Conservation (phyloP, 106 monocot genomes). For the Dactylorhiza incarnata region DNA sequence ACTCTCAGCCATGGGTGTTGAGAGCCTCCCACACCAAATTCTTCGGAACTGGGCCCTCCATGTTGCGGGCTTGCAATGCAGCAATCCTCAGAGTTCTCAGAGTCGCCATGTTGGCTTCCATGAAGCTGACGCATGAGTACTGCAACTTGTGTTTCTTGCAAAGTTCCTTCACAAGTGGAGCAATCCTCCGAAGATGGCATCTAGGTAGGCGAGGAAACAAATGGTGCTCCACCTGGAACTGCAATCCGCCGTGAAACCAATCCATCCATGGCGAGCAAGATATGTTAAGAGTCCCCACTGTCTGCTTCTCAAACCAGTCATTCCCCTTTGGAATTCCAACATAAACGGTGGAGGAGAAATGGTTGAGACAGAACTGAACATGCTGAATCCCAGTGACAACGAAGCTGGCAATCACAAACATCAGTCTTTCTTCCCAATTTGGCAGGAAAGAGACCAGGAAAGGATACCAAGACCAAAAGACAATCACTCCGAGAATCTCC, state of each 20-base stretch:
- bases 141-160: slow-evolving; percentile 49
- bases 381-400: slow-evolving; percentile 40
- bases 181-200: slow-evolving; percentile 30
- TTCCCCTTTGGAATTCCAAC: slow-evolving; percentile 36
- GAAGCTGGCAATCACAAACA: slow-evolving; percentile 45
- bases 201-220: slow-evolving; percentile 53
- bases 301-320: slow-evolving; percentile 73
- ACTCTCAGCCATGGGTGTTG: slow-evolving; percentile 43
- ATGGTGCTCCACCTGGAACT: slow-evolving; percentile 67
- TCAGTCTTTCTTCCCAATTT: slow-evolving; percentile 34
- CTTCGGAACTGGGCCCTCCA: slow-evolving; percentile 24
- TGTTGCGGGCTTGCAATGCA: slow-evolving; percentile 44
- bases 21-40: slow-evolving; percentile 61
- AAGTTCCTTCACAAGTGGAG: slow-evolving; percentile 36
- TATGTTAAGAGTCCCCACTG: slow-evolving; percentile 61
- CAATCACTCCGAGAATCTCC: slow-evolving; percentile 37
- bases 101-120: slow-evolving; percentile 39
- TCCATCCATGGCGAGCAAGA: slow-evolving; percentile 62
- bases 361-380: slow-evolving; percentile 52
- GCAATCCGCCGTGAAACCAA: slow-evolving; percentile 68
- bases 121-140: slow-evolving; percentile 27
- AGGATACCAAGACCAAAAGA: slow-evolving; percentile 58
- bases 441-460: slow-evolving; percentile 46
- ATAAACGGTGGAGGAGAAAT: slow-evolving; percentile 37
- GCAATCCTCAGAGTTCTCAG: slow-evolving; percentile 30